Percentiles rank a stretch among this genome's conserved stretches.
Conservation (phyloP, 2,329 filamentous ascomycete genomes). For the Cytospora schulzeri region DNA sequence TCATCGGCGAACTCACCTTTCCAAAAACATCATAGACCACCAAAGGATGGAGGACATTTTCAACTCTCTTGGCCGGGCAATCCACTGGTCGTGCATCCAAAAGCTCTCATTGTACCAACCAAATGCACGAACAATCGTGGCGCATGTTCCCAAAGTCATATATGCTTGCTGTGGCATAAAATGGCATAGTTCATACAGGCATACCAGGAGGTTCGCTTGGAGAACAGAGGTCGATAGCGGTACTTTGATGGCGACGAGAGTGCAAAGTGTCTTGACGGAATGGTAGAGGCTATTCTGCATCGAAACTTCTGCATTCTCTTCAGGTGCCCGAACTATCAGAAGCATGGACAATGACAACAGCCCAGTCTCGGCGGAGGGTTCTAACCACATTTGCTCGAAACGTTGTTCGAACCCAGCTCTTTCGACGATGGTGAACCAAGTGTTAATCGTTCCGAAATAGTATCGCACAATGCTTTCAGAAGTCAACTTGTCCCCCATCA, state of each 20-base stretch:
- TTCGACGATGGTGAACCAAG: constrained; percentile 37
- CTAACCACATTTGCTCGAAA: constrained; percentile 33
- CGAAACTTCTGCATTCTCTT: constrained; percentile 27
- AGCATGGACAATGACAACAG: constrained; percentile 35
- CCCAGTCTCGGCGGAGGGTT: constrained; percentile 34
- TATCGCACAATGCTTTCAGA: constrained; percentile 31
- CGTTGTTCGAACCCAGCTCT: constrained; percentile 30
- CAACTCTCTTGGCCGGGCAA: constrained; percentile 30
- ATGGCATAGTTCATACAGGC: constrained; percentile 36
- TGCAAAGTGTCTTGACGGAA: constrained; percentile 33
- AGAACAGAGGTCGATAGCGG: constrained; percentile 32
- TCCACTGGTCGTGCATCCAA: constrained; percentile 32
- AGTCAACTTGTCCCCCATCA: constrained; percentile 30
- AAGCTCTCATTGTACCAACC: constrained; percentile 34
- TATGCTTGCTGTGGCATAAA: constrained; percentile 37
- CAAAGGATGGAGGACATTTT: constrained; percentile 36
- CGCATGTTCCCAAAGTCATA: constrained; percentile 34
- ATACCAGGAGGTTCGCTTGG: constrained; percentile 35
- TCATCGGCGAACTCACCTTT: constrained; percentile 31
- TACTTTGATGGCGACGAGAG: constrained; percentile 33
- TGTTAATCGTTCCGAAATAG: constrained; percentile 35
- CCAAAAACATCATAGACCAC: constrained; percentile 37
- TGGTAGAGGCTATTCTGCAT: constrained; percentile 34
- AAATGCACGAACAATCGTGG: constrained; percentile 34
- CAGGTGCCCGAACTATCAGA: constrained; percentile 32